Conservation (phyloP, 768 basidiomycete genomes). For the Pisolithus albus region DNA sequence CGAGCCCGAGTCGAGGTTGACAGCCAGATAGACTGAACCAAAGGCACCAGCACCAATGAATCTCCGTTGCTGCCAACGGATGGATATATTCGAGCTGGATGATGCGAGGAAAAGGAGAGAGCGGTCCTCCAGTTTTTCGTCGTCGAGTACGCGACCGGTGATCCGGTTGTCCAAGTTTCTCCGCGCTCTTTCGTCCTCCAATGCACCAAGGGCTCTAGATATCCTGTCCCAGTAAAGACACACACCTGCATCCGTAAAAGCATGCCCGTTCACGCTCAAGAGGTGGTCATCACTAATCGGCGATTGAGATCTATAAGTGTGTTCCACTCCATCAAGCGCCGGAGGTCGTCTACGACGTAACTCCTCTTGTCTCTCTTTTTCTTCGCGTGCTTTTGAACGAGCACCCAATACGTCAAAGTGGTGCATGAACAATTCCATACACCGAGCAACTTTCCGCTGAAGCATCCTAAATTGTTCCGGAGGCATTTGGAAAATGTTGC, state of each 20-base stretch:
- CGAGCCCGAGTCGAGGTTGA: constrained; percentile 91
- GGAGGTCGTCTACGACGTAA: constrained; percentile 47
- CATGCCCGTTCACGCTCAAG: constrained; percentile 24
- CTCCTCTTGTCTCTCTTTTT: constrained; percentile 80
- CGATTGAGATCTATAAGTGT: constrained; percentile 33
- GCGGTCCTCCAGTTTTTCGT: constrained; percentile 89
- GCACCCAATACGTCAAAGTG: constrained; percentile 99
- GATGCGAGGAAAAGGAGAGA: constrained; percentile 92
- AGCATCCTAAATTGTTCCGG: constrained; percentile 86
- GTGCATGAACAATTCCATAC: constrained; percentile 93
- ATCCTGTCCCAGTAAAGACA: constrained; percentile 73
- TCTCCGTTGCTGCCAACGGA: constrained; percentile 96
- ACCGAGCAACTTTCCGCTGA: constrained; percentile 85
- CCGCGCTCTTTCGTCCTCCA: constrained; percentile 60
- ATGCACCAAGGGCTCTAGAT: constrained; percentile 45
- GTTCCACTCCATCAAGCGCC: constrained; percentile 39
- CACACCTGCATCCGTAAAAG: constrained; percentile 57
- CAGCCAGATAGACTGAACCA: constrained; percentile 98
- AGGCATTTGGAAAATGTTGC: constrained; percentile 85
- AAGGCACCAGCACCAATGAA: constrained; percentile 99
- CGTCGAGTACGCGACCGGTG: constrained; percentile 88
- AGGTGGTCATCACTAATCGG: constrained; percentile 32
- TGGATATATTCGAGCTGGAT: constrained; percentile 90
- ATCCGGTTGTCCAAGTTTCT: constrained; percentile 65
- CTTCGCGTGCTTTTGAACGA: constrained; percentile 82